Conservation (phyloP, 257 asterid genomes). For the Solanum etuberosum region DNA sequence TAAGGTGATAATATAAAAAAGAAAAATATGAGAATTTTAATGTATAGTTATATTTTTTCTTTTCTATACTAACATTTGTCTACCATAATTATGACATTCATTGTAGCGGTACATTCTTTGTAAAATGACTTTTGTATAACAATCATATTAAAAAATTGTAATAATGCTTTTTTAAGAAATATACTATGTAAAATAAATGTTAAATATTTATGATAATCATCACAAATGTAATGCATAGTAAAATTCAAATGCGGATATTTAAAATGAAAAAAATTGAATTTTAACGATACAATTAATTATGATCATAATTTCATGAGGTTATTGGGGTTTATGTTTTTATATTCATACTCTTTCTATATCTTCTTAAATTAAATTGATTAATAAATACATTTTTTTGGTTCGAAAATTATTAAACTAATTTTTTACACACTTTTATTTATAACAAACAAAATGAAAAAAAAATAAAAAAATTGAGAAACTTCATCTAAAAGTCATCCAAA, state of each 20-base stretch:
- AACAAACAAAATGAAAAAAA: too few species aligned
- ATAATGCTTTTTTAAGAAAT: too few species aligned
- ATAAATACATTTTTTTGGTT: background rate
- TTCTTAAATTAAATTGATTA: too few species aligned
- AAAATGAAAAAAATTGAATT: too few species aligned
- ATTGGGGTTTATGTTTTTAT: background rate
- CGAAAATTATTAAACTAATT: too few species aligned
- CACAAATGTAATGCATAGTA: background rate
- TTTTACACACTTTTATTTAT: background rate
- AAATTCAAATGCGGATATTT: too few species aligned
- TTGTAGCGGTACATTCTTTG: background rate
- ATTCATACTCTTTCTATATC: background rate
- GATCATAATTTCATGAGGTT: background rate
- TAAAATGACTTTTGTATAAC: too few species aligned
- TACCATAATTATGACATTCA: too few species aligned
- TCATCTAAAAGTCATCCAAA: background rate
- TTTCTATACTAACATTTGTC: background rate
- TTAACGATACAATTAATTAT: background rate
- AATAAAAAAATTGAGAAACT: background rate
- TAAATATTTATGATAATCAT: too few species aligned
- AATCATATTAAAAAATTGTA: too few species aligned
- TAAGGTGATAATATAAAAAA: background rate
- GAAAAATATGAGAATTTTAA: background rate
- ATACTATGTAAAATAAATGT: too few species aligned
- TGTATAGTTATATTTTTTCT: background rate